These are phyloP conservation scores for Pleodorina starrii DNA, from an alignment of 139 green algal species.

Conservation along the genomic window DNA sequence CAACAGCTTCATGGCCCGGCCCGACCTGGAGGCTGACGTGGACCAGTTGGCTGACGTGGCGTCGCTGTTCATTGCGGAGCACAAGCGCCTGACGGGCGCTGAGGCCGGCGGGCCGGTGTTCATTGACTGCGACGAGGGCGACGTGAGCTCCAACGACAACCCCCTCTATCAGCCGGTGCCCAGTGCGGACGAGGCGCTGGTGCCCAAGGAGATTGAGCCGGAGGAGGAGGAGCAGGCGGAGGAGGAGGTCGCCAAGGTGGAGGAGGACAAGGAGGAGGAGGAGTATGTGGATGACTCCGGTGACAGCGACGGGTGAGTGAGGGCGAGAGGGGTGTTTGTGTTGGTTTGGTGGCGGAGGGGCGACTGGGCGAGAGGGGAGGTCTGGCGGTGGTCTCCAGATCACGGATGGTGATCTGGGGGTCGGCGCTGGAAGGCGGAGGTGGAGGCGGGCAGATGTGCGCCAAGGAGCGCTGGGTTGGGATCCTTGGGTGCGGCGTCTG, in stretches of 20 bases:
- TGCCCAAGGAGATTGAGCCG: background rate
- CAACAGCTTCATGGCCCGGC: conserved; percentile 43
- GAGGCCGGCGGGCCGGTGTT: background rate
- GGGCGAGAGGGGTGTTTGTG: too few species aligned
- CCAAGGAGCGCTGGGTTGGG: too few species aligned
- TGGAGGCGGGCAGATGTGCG: too few species aligned
- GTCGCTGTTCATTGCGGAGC: conserved; percentile 43
- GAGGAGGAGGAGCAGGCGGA: conserved; percentile 27
- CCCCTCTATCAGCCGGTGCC: conserved; percentile 38
- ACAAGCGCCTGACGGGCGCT: conserved; percentile 41
- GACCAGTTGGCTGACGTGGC: conserved; percentile 48
- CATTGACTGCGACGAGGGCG: conserved; percentile 3
- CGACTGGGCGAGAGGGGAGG: too few species aligned
- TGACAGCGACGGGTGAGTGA: conserved; percentile 16
- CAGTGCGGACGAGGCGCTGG: conserved; percentile 8
- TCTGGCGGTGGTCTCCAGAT: too few species aligned
- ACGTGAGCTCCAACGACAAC: conserved; percentile 32
- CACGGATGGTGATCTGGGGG: too few species aligned
- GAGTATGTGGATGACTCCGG: conserved; percentile 38
- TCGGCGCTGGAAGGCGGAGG: too few species aligned
- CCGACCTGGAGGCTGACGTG: conserved; percentile 53
- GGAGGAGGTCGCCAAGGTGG: conserved; percentile 31
- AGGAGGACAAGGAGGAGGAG: conserved; percentile 31
- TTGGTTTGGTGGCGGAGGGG: too few species aligned
- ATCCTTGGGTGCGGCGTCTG: too few species aligned